Percentiles rank a stretch among this genome's conserved stretches.
Conservation (phyloP, 495 filamentous ascomycete species). For the Sporormia fimetaria region DNA sequence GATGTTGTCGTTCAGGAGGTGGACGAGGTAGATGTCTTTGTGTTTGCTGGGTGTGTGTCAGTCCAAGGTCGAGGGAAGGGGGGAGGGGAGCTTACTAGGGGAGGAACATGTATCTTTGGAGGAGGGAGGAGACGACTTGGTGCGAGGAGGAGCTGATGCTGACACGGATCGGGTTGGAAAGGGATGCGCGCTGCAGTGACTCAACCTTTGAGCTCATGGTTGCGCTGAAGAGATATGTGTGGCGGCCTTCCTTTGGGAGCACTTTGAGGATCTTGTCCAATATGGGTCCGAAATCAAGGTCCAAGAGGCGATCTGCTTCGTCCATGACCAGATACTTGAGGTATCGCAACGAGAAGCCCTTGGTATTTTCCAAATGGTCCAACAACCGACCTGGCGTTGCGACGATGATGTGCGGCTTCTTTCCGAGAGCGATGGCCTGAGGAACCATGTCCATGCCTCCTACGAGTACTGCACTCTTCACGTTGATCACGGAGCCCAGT, state of each 20-base stretch:
- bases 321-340: conserved; percentile 84
- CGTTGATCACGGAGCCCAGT: conserved; percentile 69
- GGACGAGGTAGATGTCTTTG: conserved; percentile 85
- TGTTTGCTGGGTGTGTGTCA: conserved; percentile 29
- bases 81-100: conserved; percentile 28
- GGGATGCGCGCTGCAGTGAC: conserved; percentile 73
- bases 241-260: conserved; percentile 57
- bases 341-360: conserved; percentile 71
- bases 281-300: conserved; percentile 87
- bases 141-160: conserved; percentile 67
- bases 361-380: conserved; percentile 93
- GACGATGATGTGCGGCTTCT: conserved; percentile 80
- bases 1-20: conserved; percentile 70
- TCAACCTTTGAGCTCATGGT: conserved; percentile 92
- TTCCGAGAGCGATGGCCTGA: conserved; percentile 76
- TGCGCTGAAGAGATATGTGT: conserved; percentile 85
- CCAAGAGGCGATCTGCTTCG: conserved; percentile 83
- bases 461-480: conserved; percentile 66
- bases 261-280: conserved; percentile 89
- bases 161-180: conserved; percentile 67
- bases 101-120: conserved; percentile 73
- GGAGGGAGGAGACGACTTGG: conserved; percentile 74
- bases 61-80: not conserved
- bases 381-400: conserved; percentile 84
- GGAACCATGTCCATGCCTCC: conserved; percentile 93